Percentiles rank a stretch among this genome's conserved stretches.
Evolutionary conservation across 1,284 basidiomycete species (phyloP).

Genomic region (Inonotus hispidus): DNA sequence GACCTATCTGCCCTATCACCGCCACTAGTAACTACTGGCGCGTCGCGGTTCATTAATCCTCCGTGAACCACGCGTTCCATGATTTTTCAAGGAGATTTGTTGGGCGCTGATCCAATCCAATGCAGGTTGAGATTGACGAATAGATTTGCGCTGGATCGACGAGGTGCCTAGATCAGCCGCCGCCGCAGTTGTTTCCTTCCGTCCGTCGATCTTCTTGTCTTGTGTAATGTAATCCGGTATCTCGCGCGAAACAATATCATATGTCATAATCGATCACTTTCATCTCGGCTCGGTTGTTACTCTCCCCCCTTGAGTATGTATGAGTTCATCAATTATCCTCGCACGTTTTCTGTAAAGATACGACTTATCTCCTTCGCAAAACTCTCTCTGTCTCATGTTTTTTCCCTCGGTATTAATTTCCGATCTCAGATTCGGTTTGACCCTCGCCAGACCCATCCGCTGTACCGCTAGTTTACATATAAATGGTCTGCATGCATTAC

Average conservation of each 20-base stretch:
- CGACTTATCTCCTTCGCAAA: background rate
- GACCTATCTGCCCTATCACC: background rate
- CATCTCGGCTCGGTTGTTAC: background rate
- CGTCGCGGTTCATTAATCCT: background rate
- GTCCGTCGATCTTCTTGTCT: background rate
- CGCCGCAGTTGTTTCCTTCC: background rate
- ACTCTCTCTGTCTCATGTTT: background rate
- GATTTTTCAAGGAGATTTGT: background rate
- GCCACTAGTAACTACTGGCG: background rate
- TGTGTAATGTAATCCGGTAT: too few species aligned
- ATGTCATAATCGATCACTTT: background rate
- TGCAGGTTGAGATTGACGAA: background rate
- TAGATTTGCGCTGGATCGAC: background rate
- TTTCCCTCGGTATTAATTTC: background rate
- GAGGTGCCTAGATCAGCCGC: background rate
- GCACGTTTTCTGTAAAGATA: background rate
- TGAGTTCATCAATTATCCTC: background rate
- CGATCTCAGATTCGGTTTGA: background rate
- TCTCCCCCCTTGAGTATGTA: background rate
- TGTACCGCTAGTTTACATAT: background rate
- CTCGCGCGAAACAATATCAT: background rate
- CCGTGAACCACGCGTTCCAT: background rate
- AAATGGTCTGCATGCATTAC: too few species aligned
- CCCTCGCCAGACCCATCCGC: background rate
- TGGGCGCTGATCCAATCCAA: background rate